phyloP scores from a whole-genome alignment of 176 grass and related monocot genomes.

The Juncus effusus region DNA sequence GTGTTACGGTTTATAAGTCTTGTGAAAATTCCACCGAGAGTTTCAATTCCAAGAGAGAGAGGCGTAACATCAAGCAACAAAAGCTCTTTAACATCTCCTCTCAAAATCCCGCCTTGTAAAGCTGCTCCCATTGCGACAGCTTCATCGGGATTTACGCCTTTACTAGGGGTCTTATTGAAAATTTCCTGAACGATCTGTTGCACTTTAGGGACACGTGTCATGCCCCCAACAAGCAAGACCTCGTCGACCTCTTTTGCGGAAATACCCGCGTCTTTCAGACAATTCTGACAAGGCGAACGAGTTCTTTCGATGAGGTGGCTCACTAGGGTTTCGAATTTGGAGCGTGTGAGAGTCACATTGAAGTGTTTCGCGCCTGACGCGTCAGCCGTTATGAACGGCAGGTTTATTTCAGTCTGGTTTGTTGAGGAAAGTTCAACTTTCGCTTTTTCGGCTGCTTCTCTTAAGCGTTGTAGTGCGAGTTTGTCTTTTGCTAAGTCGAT shows the following conservation, averaged over 20 bases:
- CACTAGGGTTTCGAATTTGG: slow-evolving; percentile 85
- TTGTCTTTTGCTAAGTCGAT: slow-evolving; percentile 88
- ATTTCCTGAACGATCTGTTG: slow-evolving; percentile 85
- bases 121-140: slow-evolving; percentile 95
- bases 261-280: slow-evolving; percentile 89
- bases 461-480: slow-evolving; percentile 84
- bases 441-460: slow-evolving; percentile 97
- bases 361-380: slow-evolving; percentile 90
- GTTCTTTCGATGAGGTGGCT: slow-evolving; percentile 79
- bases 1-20: slow-evolving; percentile 91
- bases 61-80: slow-evolving; percentile 95
- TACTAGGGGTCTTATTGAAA: slow-evolving; percentile 86
- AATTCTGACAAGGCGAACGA: slow-evolving; percentile 66
- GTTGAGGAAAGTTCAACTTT: slow-evolving; percentile 97
- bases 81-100: slow-evolving; percentile 97
- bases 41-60: slow-evolving; percentile 93
- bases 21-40: slow-evolving; percentile 96
- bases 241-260: slow-evolving; percentile 87
- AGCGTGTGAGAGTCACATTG: slow-evolving; percentile 85
- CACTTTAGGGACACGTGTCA: slow-evolving; percentile 96
- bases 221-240: slow-evolving; percentile 90
- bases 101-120: slow-evolving; percentile 84
- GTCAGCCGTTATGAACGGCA: slow-evolving; percentile 95
- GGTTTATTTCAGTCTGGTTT: slow-evolving; percentile 85
- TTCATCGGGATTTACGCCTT: slow-evolving; percentile 97